phyloP scores from a whole-genome alignment of 208 protist genomes.

The Acanthamoeba healyi region DNA sequence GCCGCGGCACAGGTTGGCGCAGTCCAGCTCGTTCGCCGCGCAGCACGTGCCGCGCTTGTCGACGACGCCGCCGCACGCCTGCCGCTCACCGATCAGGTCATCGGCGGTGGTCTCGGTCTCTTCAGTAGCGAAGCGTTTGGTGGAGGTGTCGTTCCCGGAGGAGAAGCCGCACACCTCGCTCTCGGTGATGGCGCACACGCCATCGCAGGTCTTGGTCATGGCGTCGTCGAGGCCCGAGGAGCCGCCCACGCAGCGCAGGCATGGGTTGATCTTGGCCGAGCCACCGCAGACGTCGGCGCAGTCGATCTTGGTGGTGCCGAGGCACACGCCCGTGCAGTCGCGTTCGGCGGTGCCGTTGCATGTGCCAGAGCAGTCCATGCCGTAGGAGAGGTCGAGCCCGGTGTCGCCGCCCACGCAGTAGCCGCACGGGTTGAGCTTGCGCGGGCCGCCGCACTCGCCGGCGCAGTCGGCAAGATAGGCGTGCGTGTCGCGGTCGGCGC shows the following conservation, averaged over 20 bases:
- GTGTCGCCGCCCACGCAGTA: background rate
- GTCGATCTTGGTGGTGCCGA: background rate
- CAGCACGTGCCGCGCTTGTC: conserved; percentile 48
- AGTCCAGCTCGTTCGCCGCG: background rate
- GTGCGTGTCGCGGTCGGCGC: background rate
- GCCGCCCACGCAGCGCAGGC: conserved; percentile 13
- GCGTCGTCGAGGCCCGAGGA: conserved; percentile 1
- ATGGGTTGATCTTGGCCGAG: background rate
- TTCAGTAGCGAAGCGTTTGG: background rate
- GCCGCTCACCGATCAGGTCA: background rate
- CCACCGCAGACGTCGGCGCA: background rate
- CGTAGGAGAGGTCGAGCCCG: background rate
- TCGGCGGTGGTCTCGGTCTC: background rate
- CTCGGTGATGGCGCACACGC: background rate
- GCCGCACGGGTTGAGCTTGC: background rate
- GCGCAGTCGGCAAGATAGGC: conserved; percentile 29
- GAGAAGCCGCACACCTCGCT: conserved; percentile 7
- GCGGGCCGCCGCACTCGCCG: background rate
- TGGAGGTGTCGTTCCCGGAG: background rate
- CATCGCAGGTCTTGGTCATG: background rate
- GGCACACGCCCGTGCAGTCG: conserved; percentile 8
- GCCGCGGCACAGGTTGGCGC: conserved; percentile 34
- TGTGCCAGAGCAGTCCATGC: background rate
- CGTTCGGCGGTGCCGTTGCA: conserved; percentile 14
- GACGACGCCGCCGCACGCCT: background rate